These are phyloP conservation scores for Coemansia sp. DNA, from an alignment of 192 early-diverging fungal genomes.

Conservation along the genomic window DNA sequence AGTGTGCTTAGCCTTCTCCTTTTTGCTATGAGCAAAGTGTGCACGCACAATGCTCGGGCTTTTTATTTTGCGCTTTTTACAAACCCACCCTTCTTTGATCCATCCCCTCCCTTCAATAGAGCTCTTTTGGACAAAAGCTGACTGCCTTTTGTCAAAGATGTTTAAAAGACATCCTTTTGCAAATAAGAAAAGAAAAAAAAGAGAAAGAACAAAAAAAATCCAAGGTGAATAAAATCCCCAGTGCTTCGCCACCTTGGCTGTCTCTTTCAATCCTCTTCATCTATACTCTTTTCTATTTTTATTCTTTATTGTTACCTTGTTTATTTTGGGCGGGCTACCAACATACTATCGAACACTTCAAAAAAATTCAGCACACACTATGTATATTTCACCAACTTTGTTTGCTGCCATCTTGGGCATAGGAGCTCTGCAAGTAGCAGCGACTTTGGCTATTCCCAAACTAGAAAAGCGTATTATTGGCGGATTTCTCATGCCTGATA, in stretches of 20 bases:
- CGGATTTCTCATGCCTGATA: constrained; percentile 32
- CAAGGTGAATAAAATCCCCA: background rate
- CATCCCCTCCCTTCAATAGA: background rate
- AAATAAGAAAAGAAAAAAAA: background rate
- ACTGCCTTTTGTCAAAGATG: background rate
- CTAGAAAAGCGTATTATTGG: constrained; percentile 32
- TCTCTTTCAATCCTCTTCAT: background rate
- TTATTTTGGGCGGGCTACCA: background rate
- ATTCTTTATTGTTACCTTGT: background rate
- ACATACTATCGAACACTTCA: background rate
- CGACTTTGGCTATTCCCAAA: constrained; percentile 11
- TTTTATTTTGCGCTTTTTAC: background rate
- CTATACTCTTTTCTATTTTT: background rate
- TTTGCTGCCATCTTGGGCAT: constrained; percentile 6
- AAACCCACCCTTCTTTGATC: background rate
- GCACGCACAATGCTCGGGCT: background rate
- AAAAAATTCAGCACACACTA: background rate
- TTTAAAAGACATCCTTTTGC: background rate
- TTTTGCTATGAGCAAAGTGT: background rate
- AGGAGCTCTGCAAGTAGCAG: background rate
- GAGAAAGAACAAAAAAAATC: background rate
- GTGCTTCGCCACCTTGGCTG: background rate
- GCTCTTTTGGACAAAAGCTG: background rate
- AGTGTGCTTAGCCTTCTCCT: background rate
- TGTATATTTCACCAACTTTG: background rate